A percentile compares a stretch with the other conserved stretches of the same genome.
These are phyloP conservation scores for Diaporthe sp. DNA, from an alignment of 2,329 filamentous ascomycete species.

Conservation along the genomic window DNA sequence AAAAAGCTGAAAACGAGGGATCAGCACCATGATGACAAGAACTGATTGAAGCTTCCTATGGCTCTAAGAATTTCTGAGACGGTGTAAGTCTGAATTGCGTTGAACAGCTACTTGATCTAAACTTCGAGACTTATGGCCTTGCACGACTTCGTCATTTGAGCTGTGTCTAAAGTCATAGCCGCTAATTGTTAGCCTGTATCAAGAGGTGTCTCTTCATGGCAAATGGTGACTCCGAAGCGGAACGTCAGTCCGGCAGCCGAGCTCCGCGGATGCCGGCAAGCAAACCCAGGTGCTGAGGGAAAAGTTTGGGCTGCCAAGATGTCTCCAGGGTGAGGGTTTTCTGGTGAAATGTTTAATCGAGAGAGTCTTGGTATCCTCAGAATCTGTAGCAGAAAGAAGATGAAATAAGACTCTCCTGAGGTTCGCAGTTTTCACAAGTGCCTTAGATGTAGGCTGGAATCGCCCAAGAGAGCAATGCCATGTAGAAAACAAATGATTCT, in stretches of 20 bases:
- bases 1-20: slow-evolving; percentile 3
- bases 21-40: background rate
- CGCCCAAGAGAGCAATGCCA: no score
- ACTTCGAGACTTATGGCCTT: background rate
- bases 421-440: no score
- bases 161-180: background rate
- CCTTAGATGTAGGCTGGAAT: no score
- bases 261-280: background rate
- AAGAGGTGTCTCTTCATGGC: background rate
- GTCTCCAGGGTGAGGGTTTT: no score
- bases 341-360: no score
- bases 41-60: background rate
- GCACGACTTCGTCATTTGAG: background rate
- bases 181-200: background rate
- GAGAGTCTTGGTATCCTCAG: no score
- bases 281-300: no score
- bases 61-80: background rate
- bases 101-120: background rate
- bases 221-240: background rate
- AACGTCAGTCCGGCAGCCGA: background rate
- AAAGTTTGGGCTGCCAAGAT: background rate
- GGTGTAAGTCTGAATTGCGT: no score
- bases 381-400: no score
- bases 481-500: no score
- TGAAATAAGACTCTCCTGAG: no score